Conservation (phyloP, 768 basidiomycete genomes). For the Agrocybe pediades region DNA sequence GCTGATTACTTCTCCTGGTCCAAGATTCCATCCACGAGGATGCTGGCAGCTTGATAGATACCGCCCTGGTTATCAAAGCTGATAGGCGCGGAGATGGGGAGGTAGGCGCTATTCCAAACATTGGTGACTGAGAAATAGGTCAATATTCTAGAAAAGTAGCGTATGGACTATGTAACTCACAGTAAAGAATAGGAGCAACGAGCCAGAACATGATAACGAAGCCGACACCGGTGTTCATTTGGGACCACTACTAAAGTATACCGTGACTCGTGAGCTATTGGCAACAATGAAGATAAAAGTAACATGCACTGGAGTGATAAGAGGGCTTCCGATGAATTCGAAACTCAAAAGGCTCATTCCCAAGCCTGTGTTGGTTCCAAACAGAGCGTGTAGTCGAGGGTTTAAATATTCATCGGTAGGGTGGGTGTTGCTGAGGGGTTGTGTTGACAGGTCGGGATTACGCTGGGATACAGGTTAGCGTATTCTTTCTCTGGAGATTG, state of each 20-base stretch:
- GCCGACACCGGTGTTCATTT: constrained; percentile 66
- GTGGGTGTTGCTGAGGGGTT: too few relatives aligned
- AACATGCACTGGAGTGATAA: constrained; percentile 73
- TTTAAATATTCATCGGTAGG: too few relatives aligned
- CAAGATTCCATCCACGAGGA: constrained; percentile 67
- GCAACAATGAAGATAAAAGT: constrained; percentile 1
- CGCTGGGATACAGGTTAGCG: too few relatives aligned
- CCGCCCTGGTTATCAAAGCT: constrained; percentile 78
- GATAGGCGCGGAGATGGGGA: constrained; percentile 69
- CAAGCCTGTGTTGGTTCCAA: constrained; percentile 72
- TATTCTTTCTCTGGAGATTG: too few relatives aligned
- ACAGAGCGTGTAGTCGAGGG: too few relatives aligned
- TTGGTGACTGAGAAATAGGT: constrained; percentile 64
- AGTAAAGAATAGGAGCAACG: constrained; percentile 71
- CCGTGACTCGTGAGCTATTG: constrained; percentile 8
- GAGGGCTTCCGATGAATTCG: constrained; percentile 77
- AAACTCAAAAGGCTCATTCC: constrained; percentile 85
- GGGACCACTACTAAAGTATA: constrained; percentile 75
- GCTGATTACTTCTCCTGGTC: constrained; percentile 65
- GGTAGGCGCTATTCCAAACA: constrained; percentile 61
- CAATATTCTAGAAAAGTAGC: too few relatives aligned
- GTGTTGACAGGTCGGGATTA: too few relatives aligned
- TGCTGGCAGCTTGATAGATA: constrained; percentile 59
- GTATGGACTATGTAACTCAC: too few relatives aligned
- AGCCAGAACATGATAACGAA: constrained; percentile 79